phyloP scores from a whole-genome alignment of 805 yeast species.

The Hanseniaspora clermontiae region DNA sequence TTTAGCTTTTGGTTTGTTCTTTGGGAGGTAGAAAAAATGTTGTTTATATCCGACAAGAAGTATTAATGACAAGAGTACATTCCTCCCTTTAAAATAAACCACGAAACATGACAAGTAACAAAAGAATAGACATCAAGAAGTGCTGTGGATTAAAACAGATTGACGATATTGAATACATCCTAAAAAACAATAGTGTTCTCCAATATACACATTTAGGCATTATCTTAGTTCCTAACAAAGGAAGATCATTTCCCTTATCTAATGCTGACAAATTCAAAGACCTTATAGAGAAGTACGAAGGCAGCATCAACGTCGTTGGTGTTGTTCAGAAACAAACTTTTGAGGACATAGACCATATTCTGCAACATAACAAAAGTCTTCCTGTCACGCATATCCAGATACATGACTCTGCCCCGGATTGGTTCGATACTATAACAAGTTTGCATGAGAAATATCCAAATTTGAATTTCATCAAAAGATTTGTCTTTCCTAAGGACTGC shows the following conservation, averaged over 20 bases:
- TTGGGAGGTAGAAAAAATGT: too few species aligned
- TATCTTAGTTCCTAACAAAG: slow-evolving; percentile 72
- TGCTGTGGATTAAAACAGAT: slow-evolving; percentile 11
- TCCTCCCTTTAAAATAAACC: too few species aligned
- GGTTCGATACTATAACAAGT: slow-evolving; percentile 5
- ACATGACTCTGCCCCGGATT: slow-evolving; percentile 61
- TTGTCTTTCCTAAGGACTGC: slow-evolving; percentile 44
- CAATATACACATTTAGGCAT: slow-evolving; percentile 42
- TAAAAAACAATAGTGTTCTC: neutral
- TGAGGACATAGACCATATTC: slow-evolving; percentile 38
- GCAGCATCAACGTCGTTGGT: slow-evolving; percentile 46
- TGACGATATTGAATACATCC: slow-evolving; percentile 3
- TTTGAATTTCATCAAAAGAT: slow-evolving; percentile 44
- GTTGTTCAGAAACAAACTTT: slow-evolving; percentile 76
- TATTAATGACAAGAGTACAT: neutral
- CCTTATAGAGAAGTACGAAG: slow-evolving; percentile 30
- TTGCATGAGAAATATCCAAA: slow-evolving; percentile 30
- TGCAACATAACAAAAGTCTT: slow-evolving; percentile 30
- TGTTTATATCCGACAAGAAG: neutral
- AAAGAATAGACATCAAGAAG: neutral
- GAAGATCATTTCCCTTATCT: slow-evolving; percentile 47
- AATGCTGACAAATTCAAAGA: slow-evolving; percentile 38
- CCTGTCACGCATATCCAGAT: slow-evolving; percentile 68
- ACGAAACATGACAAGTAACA: neutral
- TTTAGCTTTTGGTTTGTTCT: too few species aligned